phyloP scores from a whole-genome alignment of 805 yeast species.

The Candida ulmi region DNA sequence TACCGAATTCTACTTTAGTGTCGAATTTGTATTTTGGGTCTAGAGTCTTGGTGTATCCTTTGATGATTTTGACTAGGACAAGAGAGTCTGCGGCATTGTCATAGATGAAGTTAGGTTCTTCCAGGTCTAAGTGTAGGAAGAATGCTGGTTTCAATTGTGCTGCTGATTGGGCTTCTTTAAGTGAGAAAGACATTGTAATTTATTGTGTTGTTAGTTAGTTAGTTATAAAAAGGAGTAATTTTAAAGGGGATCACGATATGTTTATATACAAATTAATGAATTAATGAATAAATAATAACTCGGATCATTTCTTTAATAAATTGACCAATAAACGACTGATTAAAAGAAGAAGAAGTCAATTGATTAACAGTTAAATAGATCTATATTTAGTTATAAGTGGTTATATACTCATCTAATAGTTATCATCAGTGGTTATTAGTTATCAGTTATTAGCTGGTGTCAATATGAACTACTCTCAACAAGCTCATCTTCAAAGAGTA shows the following conservation, averaged over 20 bases:
- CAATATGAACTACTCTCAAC: constrained; percentile 1
- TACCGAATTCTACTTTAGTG: constrained; percentile 32
- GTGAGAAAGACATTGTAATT: background rate
- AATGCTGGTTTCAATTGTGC: constrained; percentile 30
- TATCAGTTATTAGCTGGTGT: too few species aligned
- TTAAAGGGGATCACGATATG: background rate
- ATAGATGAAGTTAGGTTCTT: constrained; percentile 27
- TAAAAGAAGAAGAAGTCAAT: too few species aligned
- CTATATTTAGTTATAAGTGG: too few species aligned
- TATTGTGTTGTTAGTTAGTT: background rate
- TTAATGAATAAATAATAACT: background rate
- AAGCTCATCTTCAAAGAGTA: constrained; percentile 1
- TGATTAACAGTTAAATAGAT: too few species aligned
- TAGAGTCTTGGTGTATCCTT: constrained; percentile 33
- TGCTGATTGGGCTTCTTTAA: background rate
- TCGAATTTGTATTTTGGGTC: constrained; percentile 34
- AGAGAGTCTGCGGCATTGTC: constrained; percentile 22
- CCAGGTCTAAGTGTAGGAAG: constrained; percentile 30
- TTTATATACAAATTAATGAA: background rate
- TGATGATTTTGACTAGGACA: constrained; percentile 25
- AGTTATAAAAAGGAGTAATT: background rate
- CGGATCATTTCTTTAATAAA: background rate
- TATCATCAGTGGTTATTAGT: too few species aligned
- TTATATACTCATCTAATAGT: too few species aligned
- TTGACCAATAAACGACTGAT: too few species aligned